Conservation (phyloP, 768 basidiomycete genomes). For the Brasilioporus rufonigricans region DNA sequence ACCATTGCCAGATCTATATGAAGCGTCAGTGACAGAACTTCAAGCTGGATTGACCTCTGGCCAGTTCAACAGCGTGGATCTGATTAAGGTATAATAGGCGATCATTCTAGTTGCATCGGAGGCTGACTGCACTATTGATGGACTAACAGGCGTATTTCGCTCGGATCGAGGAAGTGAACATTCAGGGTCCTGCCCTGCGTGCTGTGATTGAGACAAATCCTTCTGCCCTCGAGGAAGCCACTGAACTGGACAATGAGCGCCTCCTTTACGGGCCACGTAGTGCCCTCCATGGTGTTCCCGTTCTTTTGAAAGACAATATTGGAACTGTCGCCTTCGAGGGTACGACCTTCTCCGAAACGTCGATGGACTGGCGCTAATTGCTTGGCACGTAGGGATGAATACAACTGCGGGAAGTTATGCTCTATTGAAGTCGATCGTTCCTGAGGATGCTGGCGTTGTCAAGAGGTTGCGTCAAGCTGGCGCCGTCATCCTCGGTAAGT, state of each 20-base stretch:
- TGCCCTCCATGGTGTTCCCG: constrained; percentile 38
- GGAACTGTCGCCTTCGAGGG: constrained; percentile 32
- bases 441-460: constrained; percentile 35
- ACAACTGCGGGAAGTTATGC: constrained; percentile 41
- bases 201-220: constrained; percentile 42
- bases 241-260: constrained; percentile 34
- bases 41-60: constrained; percentile 34
- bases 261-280: constrained; percentile 27
- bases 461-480: constrained; percentile 31
- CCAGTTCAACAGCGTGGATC: constrained; percentile 39
- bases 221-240: constrained; percentile 35
- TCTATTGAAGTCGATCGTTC: constrained; percentile 33
- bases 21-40: constrained; percentile 39
- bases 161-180: constrained; percentile 44
- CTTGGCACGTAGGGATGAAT: constrained; percentile 34
- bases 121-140: not conserved
- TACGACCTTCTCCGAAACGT: not conserved
- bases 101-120: not conserved
- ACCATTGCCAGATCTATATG: constrained; percentile 39
- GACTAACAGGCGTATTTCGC: constrained; percentile 38
- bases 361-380: not conserved
- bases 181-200: constrained; percentile 35
- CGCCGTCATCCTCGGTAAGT: constrained; percentile 32
- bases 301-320: constrained; percentile 37
- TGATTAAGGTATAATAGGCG: constrained; percentile 33